phyloP scores from a whole-genome alignment of 2,329 filamentous ascomycete genomes.

The Fusarium dlaminii region DNA sequence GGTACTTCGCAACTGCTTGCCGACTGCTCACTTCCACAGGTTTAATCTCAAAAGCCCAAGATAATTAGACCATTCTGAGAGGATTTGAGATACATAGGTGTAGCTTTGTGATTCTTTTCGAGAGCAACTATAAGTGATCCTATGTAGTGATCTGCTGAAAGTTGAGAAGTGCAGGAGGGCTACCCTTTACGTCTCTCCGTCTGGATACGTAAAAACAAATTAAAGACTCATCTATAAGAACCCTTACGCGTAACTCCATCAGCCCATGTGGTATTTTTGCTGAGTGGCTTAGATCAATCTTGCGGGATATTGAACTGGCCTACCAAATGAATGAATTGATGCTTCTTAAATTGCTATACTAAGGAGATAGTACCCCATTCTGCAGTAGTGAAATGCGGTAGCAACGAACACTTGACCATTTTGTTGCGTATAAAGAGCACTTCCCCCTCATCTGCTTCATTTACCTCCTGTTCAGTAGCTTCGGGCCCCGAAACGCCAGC shows the following conservation, averaged over 20 bases:
- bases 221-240: not conserved
- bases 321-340: not conserved
- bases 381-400: not conserved
- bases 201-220: not conserved
- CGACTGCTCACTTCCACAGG: fast-evolving
- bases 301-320: not conserved
- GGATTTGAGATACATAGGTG: not conserved
- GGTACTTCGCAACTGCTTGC: not conserved
- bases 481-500: fast-evolving
- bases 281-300: too few species aligned
- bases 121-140: not conserved
- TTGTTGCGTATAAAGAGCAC: fast-evolving
- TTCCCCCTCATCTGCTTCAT: fast-evolving
- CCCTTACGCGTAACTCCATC: fast-evolving
- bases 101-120: too few species aligned
- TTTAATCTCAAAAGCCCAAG: not conserved
- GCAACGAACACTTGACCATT: not conserved
- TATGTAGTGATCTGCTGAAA: too few species aligned
- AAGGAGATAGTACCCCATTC: not conserved
- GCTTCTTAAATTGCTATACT: not conserved
- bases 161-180: too few species aligned
- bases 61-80: not conserved
- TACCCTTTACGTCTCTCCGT: not conserved
- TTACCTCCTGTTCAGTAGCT: fast-evolving
- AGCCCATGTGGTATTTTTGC: too few species aligned